Base-by-base conservation (phyloP, 768 basidiomycete genomes). In the Suillus occidentalis region DNA sequence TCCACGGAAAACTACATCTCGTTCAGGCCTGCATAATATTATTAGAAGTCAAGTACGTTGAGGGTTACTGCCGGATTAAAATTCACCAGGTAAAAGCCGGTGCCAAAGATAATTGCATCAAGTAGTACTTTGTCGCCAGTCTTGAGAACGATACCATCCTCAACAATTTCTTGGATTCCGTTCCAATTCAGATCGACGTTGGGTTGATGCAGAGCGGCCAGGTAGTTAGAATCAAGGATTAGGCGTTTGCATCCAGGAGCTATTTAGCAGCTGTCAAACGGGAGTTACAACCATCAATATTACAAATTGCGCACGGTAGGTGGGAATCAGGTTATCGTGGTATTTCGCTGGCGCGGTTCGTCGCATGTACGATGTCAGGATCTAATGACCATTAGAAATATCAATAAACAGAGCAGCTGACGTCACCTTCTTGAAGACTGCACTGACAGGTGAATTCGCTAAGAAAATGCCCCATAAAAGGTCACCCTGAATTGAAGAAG, bases 201-300 rank as follows among this genome's bases (percentile, higher is more conserved):
- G 1, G 84, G 79, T 52, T 77, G 78, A 61, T 84, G 77, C 60
- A 89, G 72, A 31, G 79, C 76, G n/a, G 80, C 72, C 22, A 90
- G 80, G 70, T 87, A 89, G 20, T 81, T 81, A 4, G 85, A 83
- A 69, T 90, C 86, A 62, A 85, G 78, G 40, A 90, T 83, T 22
- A 89, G 79, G 31, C 89, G 79, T 71, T 86, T 87, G 71, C 86
- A 88, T 40, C 85, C 87, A 31, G 83, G 81, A 50, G 82, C 85
- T 86, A 59, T 8, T 43, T 42, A 22, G 28, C 20, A 55, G 16
- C 34, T 39, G 36, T 22, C 16, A 4, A 62, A 47, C 16, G 60
- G 14, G 25, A 36, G 59, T 50, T 28, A 18, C 6, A 9, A 16
- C 14, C 39, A 61, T 43, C 61, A 16, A 39, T 34, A 59, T 34